Evolutionary conservation across 306 rosid genomes (phyloP).

Genomic region (Fragaria iinumae): DNA sequence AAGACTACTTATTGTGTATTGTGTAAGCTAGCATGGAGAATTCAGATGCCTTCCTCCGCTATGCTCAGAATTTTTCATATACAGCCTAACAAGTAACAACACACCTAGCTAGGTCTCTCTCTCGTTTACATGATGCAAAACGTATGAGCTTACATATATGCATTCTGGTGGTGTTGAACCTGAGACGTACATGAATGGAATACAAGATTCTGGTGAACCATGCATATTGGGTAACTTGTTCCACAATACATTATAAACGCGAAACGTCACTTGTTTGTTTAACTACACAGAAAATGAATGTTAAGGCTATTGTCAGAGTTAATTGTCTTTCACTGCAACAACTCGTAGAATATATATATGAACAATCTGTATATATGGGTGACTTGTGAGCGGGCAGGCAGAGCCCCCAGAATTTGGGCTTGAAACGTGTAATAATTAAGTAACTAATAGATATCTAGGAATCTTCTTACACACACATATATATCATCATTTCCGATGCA

Average conservation of each 20-base stretch:
- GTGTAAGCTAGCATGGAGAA: not conserved
- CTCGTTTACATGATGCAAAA: too few species aligned
- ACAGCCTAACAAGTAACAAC: not conserved
- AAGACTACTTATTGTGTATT: not conserved
- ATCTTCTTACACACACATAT: not conserved
- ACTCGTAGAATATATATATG: not conserved
- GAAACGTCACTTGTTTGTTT: not conserved
- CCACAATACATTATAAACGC: not conserved
- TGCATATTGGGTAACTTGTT: not conserved
- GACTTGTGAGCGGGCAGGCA: conserved; percentile 4
- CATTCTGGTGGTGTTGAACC: too few species aligned
- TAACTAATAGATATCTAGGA: not conserved
- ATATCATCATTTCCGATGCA: not conserved
- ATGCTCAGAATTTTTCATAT: not conserved
- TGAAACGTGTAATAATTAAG: not conserved
- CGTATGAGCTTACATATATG: too few species aligned
- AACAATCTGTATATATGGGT: not conserved
- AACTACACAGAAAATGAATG: not conserved
- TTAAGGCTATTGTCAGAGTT: not conserved
- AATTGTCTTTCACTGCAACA: conserved; percentile 11
- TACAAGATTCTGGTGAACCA: too few species aligned
- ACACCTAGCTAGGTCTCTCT: too few species aligned
- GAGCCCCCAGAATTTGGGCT: not conserved
- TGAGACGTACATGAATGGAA: too few species aligned
- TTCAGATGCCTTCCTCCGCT: conserved; percentile 1